A percentile compares a stretch with the other conserved stretches of the same genome.
phyloP scores from a whole-genome alignment of 225 moss, liverwort and hornwort species.

The Antitrichia curtipendula region DNA sequence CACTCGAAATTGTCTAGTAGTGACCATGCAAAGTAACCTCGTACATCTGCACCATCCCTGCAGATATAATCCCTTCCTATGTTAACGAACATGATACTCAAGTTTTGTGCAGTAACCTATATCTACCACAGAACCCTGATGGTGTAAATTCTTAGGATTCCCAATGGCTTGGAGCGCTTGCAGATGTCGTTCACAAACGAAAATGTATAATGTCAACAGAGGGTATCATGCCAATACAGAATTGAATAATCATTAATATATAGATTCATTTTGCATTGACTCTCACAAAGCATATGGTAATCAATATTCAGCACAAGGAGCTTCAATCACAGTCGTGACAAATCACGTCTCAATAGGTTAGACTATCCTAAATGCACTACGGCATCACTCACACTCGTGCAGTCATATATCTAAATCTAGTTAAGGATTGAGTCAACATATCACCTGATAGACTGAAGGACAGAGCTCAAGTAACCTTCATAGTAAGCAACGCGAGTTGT shows the following conservation, averaged over 20 bases:
- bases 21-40: conserved; percentile 53
- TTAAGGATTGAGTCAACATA: background rate
- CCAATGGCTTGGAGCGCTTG: background rate
- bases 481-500: conserved; percentile 39
- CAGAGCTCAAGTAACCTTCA: conserved; percentile 42
- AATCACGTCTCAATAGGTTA: background rate
- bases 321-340: background rate
- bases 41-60: conserved; percentile 51
- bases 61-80: background rate
- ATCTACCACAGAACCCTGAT: background rate
- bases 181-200: background rate
- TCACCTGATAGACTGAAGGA: conserved; percentile 38
- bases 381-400: background rate
- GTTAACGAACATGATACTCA: background rate
- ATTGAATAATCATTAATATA: background rate
- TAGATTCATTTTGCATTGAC: background rate
- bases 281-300: background rate
- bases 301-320: background rate
- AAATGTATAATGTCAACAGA: background rate
- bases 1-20: conserved; percentile 52
- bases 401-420: background rate
- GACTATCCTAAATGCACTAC: background rate
- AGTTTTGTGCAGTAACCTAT: background rate
- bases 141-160: background rate
- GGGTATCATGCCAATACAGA: background rate